Conservation (phyloP, 1,139 yeast species). For the Suhomyces bokatorum region DNA sequence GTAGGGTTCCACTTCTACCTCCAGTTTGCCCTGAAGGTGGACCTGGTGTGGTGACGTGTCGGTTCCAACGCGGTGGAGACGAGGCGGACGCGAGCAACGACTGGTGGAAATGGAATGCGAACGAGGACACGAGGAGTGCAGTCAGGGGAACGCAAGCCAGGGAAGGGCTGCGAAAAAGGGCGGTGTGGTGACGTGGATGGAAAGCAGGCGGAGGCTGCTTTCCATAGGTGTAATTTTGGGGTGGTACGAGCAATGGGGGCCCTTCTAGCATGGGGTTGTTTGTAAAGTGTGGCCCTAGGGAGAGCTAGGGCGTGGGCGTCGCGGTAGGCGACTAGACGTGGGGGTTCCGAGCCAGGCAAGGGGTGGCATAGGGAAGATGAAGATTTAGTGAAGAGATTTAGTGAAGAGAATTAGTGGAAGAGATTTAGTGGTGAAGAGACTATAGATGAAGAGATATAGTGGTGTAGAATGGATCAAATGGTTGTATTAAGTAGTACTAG, state of each 20-base stretch:
- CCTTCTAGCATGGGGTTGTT: too few relatives aligned
- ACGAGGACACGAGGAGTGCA: background rate
- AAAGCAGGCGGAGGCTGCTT: background rate
- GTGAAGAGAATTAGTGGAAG: too few relatives aligned
- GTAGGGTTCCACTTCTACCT: too few relatives aligned
- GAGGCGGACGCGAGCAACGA: slow-evolving; percentile 1
- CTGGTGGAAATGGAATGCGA: background rate
- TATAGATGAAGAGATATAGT: too few relatives aligned
- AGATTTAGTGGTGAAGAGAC: too few relatives aligned
- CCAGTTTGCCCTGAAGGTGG: background rate
- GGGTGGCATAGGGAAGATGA: too few relatives aligned
- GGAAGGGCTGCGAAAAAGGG: background rate
- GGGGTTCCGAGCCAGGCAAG: background rate
- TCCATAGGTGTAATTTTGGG: too few relatives aligned
- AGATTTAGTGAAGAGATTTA: too few relatives aligned
- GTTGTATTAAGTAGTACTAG: too few relatives aligned
- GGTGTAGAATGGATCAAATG: too few relatives aligned
- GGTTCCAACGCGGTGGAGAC: background rate
- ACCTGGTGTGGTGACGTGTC: slow-evolving; percentile 7
- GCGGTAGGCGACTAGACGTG: background rate
- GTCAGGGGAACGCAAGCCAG: background rate
- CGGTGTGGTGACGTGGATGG: background rate
- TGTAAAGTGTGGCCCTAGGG: background rate
- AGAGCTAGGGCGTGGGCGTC: too few relatives aligned
- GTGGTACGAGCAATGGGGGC: background rate